Evolutionary conservation across 108 stramenopile species (phyloP).

Genomic region (Chaetoceros tenuissimus): DNA sequence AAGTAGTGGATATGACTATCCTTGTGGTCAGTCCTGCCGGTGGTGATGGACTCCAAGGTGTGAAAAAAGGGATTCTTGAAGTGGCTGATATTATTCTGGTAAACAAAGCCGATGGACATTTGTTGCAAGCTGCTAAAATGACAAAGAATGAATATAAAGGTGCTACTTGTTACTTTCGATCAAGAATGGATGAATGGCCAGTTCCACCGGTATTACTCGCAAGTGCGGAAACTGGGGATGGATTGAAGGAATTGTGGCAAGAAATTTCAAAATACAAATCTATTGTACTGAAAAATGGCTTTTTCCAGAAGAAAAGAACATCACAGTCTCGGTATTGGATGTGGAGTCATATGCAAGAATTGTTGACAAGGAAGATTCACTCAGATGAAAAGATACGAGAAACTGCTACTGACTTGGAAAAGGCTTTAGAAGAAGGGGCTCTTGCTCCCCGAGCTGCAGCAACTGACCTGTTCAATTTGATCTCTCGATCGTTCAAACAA

Average conservation of each 20-base stretch:
- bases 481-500: background rate
- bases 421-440: slow-evolving; percentile 26
- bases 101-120: slow-evolving; percentile 93
- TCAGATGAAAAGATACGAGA: slow-evolving; percentile 20
- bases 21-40: slow-evolving; percentile 89
- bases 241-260: slow-evolving; percentile 52
- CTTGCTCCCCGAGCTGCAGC: slow-evolving; percentile 59
- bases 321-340: slow-evolving; percentile 72
- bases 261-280: slow-evolving; percentile 30
- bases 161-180: slow-evolving; percentile 41
- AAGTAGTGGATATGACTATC: slow-evolving; percentile 85
- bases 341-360: slow-evolving; percentile 39
- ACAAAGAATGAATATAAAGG: slow-evolving; percentile 70
- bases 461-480: slow-evolving; percentile 22
- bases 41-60: slow-evolving; percentile 86
- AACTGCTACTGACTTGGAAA: slow-evolving; percentile 24
- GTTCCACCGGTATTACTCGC: slow-evolving; percentile 51
- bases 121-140: slow-evolving; percentile 40
- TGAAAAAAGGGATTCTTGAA: slow-evolving; percentile 98
- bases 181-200: slow-evolving; percentile 8
- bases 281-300: slow-evolving; percentile 23
- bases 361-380: slow-evolving; percentile 18
- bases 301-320: slow-evolving; percentile 35
- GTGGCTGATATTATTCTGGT: slow-evolving; percentile 90
- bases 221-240: slow-evolving; percentile 47